Conservation (phyloP, 2,329 filamentous ascomycete genomes). For the Fusarium torulosum region DNA sequence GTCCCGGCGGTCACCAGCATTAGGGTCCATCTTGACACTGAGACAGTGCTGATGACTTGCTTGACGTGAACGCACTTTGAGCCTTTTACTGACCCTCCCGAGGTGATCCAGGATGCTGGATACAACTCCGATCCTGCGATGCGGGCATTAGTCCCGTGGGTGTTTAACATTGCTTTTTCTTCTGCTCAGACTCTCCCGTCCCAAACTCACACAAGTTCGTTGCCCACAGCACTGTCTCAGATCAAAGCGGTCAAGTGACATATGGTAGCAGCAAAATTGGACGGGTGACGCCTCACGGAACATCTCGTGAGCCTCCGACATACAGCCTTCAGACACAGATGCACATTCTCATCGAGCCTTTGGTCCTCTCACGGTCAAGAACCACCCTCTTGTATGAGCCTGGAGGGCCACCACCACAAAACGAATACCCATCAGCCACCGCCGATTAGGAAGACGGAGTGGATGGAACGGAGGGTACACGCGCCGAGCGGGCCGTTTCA, state of each 20-base stretch:
- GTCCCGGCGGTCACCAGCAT: conserved; percentile 6
- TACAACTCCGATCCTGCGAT: conserved; percentile 24
- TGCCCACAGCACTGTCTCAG: conserved; percentile 36
- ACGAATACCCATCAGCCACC: conserved; percentile 25
- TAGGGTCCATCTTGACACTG: conserved; percentile 14
- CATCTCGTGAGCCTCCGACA: conserved; percentile 39
- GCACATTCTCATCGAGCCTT: conserved; percentile 16
- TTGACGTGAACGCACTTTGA: conserved; percentile 11
- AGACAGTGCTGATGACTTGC: conserved; percentile 40
- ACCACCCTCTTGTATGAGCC: conserved; percentile 28
- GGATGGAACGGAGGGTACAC: conserved; percentile 43
- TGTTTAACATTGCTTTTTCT: conserved; percentile 9
- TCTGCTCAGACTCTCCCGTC: conserved; percentile 21
- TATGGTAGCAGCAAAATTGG: conserved; percentile 16
- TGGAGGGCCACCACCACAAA: conserved; percentile 20
- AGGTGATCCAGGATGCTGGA: conserved; percentile 14
- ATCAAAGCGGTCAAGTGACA: conserved; percentile 38
- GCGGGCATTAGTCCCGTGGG: conserved; percentile 14
- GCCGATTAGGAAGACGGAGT: conserved; percentile 23
- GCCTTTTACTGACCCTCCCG: conserved; percentile 18
- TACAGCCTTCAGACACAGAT: conserved; percentile 31
- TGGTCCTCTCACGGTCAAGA: conserved; percentile 29
- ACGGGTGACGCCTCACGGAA: conserved; percentile 33
- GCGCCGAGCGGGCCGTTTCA: conserved; percentile 50
- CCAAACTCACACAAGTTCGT: conserved; percentile 14